phyloP scores from a whole-genome alignment of 345 rosid genomes.

The Gossypium anomalum region DNA sequence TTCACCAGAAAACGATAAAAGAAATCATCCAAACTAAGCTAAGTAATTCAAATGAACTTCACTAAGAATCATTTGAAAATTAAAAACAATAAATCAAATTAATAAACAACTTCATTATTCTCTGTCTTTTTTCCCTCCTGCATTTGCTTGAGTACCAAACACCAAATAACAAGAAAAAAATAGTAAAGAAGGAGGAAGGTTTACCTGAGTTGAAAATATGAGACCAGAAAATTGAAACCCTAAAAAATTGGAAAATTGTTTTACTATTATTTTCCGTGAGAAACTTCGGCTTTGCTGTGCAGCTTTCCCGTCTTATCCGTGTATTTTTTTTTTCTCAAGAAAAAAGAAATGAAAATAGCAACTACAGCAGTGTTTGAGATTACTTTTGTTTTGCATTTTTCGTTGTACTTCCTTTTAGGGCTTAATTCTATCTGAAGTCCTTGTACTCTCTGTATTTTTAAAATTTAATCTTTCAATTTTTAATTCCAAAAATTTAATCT shows the following conservation, averaged over 20 bases:
- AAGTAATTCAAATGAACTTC: conserved; percentile 12
- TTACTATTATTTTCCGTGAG: background rate
- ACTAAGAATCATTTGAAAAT: background rate
- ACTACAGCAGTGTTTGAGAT: background rate
- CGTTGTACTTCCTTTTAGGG: background rate
- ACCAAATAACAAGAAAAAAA: conserved; percentile 13
- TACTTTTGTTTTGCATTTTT: background rate
- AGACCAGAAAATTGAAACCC: conserved; percentile 20
- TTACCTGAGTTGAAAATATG: conserved; percentile 26
- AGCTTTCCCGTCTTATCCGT: conserved; percentile 11
- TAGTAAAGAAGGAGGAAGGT: background rate
- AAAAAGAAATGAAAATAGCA: background rate
- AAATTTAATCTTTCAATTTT: no score
- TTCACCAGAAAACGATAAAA: conserved; percentile 5
- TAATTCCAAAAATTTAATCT: no score
- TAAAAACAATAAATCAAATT: conserved; percentile 4
- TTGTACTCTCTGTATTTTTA: no score
- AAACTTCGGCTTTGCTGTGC: conserved; percentile 27
- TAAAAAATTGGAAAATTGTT: background rate
- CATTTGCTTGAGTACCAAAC: conserved; percentile 18
- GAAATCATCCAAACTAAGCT: conserved; percentile 13
- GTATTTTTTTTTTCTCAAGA: background rate
- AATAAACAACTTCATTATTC: background rate
- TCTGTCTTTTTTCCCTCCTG: background rate
- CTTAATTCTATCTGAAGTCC: no score